A percentile compares a stretch with the other conserved stretches of the same genome.
phyloP scores from a whole-genome alignment of 1,284 basidiomycete species.

The Apiotrichum porosum region DNA sequence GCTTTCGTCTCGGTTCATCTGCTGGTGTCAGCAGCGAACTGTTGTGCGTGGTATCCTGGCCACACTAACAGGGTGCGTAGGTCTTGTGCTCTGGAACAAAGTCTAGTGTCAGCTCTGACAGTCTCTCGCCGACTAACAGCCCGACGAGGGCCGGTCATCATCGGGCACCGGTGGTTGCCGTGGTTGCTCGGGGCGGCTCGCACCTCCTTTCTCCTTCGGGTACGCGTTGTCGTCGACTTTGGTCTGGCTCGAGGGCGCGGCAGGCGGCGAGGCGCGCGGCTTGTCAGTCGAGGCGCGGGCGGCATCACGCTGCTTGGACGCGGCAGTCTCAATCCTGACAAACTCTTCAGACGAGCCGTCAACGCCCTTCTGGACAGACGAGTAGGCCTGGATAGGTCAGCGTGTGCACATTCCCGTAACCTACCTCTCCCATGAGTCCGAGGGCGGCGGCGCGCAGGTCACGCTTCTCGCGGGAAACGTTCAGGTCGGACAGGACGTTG shows the following conservation, averaged over 20 bases:
- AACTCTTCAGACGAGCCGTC: slow-evolving; percentile 58
- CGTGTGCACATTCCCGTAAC: slow-evolving; percentile 54
- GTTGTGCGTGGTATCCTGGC: too few relatives aligned
- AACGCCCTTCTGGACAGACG: slow-evolving; percentile 63
- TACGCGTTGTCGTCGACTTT: too few relatives aligned
- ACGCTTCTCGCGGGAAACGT: slow-evolving; percentile 55
- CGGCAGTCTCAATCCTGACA: slow-evolving; percentile 68
- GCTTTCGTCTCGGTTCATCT: too few relatives aligned
- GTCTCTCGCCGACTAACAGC: too few relatives aligned
- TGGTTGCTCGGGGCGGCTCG: too few relatives aligned
- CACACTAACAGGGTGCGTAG: too few relatives aligned
- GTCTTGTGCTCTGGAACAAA: too few relatives aligned
- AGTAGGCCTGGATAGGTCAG: slow-evolving; percentile 36
- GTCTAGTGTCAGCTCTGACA: too few relatives aligned
- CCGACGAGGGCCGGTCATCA: too few relatives aligned
- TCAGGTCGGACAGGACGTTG: slow-evolving; percentile 60
- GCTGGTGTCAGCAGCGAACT: too few relatives aligned
- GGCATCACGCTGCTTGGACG: slow-evolving; percentile 48
- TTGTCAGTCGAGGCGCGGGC: slow-evolving; percentile 7
- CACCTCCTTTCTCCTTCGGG: too few relatives aligned
- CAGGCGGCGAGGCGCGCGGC: background rate
- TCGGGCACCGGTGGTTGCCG: too few relatives aligned
- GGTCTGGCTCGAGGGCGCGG: background rate
- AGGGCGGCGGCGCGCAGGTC: slow-evolving; percentile 73
- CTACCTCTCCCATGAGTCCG: slow-evolving; percentile 78